These are phyloP conservation scores for Sclerotinia nivalis DNA, from an alignment of 2,329 filamentous ascomycete species.

Conservation along the genomic window DNA sequence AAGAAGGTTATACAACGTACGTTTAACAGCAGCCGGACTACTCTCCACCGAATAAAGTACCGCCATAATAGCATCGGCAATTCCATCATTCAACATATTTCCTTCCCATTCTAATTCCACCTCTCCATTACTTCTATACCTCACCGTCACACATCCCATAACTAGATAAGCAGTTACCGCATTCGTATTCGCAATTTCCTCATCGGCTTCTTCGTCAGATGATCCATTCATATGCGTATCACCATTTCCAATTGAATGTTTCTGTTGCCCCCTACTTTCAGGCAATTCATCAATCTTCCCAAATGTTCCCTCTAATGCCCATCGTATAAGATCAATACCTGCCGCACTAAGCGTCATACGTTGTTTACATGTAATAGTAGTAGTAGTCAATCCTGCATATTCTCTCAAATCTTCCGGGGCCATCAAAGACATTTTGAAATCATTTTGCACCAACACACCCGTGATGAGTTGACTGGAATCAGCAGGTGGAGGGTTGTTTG, in stretches of 20 bases:
- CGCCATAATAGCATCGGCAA: conserved; percentile 95
- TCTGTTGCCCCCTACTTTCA: conserved; percentile 43
- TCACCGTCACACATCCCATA: conserved; percentile 89
- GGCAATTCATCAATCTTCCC: conserved; percentile 73
- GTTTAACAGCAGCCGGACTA: conserved; percentile 91
- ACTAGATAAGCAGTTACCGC: conserved; percentile 63
- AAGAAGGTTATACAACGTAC: conserved; percentile 51
- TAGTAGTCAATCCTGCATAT: conserved; percentile 95
- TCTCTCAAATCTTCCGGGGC: conserved; percentile 93
- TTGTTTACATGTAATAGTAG: conserved; percentile 90
- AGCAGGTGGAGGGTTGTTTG: conserved; percentile 65
- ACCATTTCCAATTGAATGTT: conserved; percentile 42
- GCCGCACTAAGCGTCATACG: conserved; percentile 84
- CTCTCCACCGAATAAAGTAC: conserved; percentile 90
- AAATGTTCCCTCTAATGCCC: conserved; percentile 93
- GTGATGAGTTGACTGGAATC: conserved; percentile 66
- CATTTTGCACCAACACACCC: conserved; percentile 93
- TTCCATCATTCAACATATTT: conserved; percentile 95
- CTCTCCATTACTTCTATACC: conserved; percentile 73
- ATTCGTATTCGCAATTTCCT: conserved; percentile 54
- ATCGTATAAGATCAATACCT: conserved; percentile 86
- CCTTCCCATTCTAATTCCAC: conserved; percentile 96
- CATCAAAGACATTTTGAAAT: conserved; percentile 97
- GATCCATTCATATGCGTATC: conserved; percentile 44
- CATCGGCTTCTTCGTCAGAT: conserved; percentile 61